A percentile compares a stretch with the other conserved stretches of the same genome.
Conservation (phyloP, 2,329 filamentous ascomycete genomes). For the Claviceps maximensis region DNA sequence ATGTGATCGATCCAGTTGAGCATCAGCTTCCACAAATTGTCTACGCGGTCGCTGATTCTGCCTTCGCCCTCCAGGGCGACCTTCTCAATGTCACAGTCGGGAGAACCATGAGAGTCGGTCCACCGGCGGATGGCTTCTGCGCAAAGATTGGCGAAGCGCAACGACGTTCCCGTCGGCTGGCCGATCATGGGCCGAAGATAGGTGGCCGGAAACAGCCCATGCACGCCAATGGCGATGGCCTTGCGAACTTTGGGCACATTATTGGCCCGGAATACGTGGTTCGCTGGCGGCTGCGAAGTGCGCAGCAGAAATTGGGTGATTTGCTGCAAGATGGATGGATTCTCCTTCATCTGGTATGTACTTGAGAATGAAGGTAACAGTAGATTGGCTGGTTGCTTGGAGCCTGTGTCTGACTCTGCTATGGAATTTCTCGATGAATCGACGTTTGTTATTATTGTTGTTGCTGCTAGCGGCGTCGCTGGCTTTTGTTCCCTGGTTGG, state of each 20-base stretch:
- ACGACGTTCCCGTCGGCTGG: slow-evolving; percentile 87
- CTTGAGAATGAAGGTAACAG: slow-evolving; percentile 55
- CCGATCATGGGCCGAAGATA: slow-evolving; percentile 84
- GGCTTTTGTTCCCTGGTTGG: slow-evolving; percentile 3
- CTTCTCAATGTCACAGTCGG: slow-evolving; percentile 76
- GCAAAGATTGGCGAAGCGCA: slow-evolving; percentile 80
- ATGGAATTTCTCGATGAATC: slow-evolving; percentile 16
- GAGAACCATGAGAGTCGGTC: slow-evolving; percentile 59
- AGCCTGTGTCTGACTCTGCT: slow-evolving; percentile 29
- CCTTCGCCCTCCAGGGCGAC: slow-evolving; percentile 92
- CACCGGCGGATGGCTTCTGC: slow-evolving; percentile 75
- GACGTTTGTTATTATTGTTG: slow-evolving; percentile 6
- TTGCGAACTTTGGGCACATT: slow-evolving; percentile 63
- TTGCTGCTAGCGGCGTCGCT: slow-evolving; percentile 4
- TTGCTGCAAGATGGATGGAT: slow-evolving; percentile 58
- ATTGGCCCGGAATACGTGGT: slow-evolving; percentile 59
- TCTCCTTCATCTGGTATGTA: slow-evolving; percentile 54
- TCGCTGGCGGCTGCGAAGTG: slow-evolving; percentile 41
- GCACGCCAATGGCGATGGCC: slow-evolving; percentile 84
- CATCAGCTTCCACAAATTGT: slow-evolving; percentile 86
- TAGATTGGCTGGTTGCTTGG: slow-evolving; percentile 43
- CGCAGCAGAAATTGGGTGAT: slow-evolving; percentile 44
- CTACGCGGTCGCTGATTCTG: slow-evolving; percentile 76
- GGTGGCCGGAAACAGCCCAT: slow-evolving; percentile 83
- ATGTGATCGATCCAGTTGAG: slow-evolving; percentile 93